phyloP scores from a whole-genome alignment of 768 basidiomycete species.

The Porphyrellus cyaneotinctus region DNA sequence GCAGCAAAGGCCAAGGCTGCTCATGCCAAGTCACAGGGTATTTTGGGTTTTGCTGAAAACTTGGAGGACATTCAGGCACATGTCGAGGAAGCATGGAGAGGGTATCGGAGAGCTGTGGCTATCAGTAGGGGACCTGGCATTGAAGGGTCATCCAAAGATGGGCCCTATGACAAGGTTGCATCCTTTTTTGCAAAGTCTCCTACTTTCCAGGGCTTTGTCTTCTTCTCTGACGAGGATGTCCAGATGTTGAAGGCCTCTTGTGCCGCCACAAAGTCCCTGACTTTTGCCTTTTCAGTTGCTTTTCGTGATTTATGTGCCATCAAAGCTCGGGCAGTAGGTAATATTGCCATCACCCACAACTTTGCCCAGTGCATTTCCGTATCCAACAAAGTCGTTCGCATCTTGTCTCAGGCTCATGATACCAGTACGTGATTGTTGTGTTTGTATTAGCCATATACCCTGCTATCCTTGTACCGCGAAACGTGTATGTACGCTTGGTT shows the following conservation, averaged over 20 bases:
- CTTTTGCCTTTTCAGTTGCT: conserved; percentile 53
- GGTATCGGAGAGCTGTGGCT: conserved; percentile 17
- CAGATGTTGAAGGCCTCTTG: conserved; percentile 48
- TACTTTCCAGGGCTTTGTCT: conserved; percentile 19
- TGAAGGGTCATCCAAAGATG: background rate
- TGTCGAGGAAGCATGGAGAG: conserved; percentile 27
- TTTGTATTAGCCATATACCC: background rate
- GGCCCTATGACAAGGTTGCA: conserved; percentile 23
- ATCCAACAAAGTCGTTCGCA: conserved; percentile 16
- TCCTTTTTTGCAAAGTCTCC: conserved; percentile 24
- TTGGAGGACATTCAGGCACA: conserved; percentile 37
- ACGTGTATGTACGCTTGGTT: background rate
- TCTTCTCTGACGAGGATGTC: conserved; percentile 35
- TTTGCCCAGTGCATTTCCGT: conserved; percentile 27
- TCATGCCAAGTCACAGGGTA: background rate
- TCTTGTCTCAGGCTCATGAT: conserved; percentile 18
- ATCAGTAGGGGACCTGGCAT: background rate
- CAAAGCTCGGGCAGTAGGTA: conserved; percentile 44
- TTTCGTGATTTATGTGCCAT: conserved; percentile 50
- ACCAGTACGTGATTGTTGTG: background rate
- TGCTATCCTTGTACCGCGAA: background rate
- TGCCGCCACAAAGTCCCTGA: conserved; percentile 36
- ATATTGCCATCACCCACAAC: conserved; percentile 14
- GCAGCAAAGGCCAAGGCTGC: conserved; percentile 17
- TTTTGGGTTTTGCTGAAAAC: conserved; percentile 32